phyloP scores from a whole-genome alignment of 495 filamentous ascomycete species.

The Diplogelasinospora grovesii region DNA sequence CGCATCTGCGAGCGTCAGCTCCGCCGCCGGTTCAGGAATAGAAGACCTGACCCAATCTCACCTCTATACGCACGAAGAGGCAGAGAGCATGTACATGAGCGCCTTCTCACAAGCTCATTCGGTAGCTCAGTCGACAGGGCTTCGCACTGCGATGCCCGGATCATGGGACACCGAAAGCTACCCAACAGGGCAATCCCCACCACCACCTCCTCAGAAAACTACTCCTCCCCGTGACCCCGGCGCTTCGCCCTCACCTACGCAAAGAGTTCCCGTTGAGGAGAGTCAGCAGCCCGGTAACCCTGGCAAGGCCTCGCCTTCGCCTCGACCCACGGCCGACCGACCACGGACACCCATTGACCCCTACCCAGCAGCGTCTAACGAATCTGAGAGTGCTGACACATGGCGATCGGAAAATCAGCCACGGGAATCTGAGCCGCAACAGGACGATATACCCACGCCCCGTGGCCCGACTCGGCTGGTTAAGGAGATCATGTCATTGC shows the following conservation, averaged over 20 bases:
- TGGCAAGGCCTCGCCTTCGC: not conserved
- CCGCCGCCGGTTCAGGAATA: not conserved
- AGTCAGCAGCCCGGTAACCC: not conserved
- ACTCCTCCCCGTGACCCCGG: not conserved
- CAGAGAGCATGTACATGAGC: conserved; percentile 91
- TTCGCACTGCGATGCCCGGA: conserved; percentile 50
- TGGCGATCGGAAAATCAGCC: too few relatives aligned
- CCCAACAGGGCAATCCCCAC: not conserved
- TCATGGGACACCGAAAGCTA: conserved; percentile 45
- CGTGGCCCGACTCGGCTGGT: conserved; percentile 40
- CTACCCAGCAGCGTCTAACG: not conserved
- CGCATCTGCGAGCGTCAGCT: conserved; percentile 17
- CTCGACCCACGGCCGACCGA: not conserved
- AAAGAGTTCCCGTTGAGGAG: not conserved
- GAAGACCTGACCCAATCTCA: conserved; percentile 64
- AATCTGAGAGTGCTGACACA: too few relatives aligned
- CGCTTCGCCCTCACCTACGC: not conserved
- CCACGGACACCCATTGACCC: conserved; percentile 3
- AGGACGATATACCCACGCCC: conserved; percentile 36
- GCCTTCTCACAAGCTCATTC: conserved; percentile 40
- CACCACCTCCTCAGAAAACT: conserved; percentile 2
- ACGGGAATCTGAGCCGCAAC: conserved; percentile 12
- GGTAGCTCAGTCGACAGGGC: conserved; percentile 25
- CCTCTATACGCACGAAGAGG: conserved; percentile 83
- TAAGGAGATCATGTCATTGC: conserved; percentile 41